A percentile compares a stretch with the other conserved stretches of the same genome.
Evolutionary conservation across 1,139 yeast species (phyloP).

Genomic region (Hanseniaspora uvarum): DNA sequence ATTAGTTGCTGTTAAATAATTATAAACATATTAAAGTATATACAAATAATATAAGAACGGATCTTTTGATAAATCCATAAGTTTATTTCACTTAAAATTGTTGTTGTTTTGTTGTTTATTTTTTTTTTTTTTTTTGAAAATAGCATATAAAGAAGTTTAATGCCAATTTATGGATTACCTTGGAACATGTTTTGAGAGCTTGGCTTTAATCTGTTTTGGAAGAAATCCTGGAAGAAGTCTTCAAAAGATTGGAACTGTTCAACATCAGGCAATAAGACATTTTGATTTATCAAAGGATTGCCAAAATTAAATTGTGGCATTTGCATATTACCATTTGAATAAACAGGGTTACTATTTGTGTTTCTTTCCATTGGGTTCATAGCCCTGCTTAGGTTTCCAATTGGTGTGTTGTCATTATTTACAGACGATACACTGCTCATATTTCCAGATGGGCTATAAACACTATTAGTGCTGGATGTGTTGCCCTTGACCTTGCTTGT

Average conservation of each 20-base stretch:
- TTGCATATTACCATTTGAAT: not conserved
- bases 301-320: constrained; percentile 10
- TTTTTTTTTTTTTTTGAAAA: not conserved
- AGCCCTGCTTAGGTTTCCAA: not conserved
- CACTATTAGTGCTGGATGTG: not conserved
- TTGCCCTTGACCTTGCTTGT: constrained; percentile 1
- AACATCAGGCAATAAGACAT: constrained; percentile 34
- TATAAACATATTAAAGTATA: not conserved
- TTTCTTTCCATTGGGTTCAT: not conserved
- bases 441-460: not conserved
- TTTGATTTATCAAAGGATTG: not conserved
- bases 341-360: not conserved
- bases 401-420: constrained; percentile 13
- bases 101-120: not conserved
- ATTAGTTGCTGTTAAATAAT: constrained; percentile 39
- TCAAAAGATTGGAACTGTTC: constrained; percentile 40
- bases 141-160: too few species aligned
- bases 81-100: too few species aligned
- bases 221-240: constrained; percentile 40
- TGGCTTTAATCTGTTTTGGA: constrained; percentile 29
- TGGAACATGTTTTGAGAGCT: constrained; percentile 28
- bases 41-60: too few species aligned
- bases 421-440: not conserved
- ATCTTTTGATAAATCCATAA: too few species aligned
- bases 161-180: not conserved